Evolutionary conservation across 305 asterid genomes (phyloP), one percentile per base, ranked within the genome.

Genomic region (Fraxinus sp.): DNA sequence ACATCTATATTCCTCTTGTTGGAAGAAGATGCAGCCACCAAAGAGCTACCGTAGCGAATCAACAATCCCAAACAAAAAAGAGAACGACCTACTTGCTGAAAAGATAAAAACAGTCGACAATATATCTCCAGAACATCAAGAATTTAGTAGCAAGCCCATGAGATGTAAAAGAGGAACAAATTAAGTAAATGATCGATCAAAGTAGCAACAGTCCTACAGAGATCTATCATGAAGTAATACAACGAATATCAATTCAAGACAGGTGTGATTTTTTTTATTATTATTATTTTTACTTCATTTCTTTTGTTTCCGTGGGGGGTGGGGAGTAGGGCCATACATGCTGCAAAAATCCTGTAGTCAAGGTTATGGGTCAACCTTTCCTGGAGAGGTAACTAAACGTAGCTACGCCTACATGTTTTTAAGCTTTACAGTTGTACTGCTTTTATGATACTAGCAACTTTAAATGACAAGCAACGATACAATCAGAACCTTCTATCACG

Each of bases 61-160:
- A 97, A 92, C 92, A 97, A 87, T 86, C 99, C 99, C 90, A 97
- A 90, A 88, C 99, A 97, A 89, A 97, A 97, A 86, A 97, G 98
- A 84, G 98, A 97, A 36, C 99, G 92, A 41, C 97, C 97, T 80
- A 97, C 93, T 93, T 92, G 98, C 98, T 97, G 94, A 86, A 86
- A 91, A 39, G 82, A 87, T 39, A 80, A 73, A 77, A 10, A 77
- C 36, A 39, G 30, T 75, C 16, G 4, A 80, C 16, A 35, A 78
- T 16, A 79, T 26, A 85, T 37, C 77, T 32, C 52, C 13, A 43
- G 5, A 39, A 64, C 80, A 43, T 78, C 80, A 78, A 72, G 41
- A 82, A 66, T 37, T 4, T n/a, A 70, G 32, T 66, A 75, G 77
- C 33, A 59, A 83, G 78, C 41, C 28, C 59, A 75, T 49, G 64